Evolutionary conservation across 441 rosid genomes (phyloP).

Genomic region (Erodium moschatum): DNA sequence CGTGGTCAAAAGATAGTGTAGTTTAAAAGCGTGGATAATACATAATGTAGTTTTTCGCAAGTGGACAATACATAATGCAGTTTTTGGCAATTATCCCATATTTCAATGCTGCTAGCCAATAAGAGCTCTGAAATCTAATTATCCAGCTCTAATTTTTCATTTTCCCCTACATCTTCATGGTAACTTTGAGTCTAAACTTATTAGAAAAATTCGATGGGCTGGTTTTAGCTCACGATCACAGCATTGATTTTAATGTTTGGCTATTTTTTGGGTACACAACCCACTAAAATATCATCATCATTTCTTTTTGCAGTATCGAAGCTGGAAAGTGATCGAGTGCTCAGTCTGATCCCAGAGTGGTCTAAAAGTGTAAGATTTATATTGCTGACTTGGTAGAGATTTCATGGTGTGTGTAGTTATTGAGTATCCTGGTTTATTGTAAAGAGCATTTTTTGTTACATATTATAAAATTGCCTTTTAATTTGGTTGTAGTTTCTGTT

Average conservation of each 20-base stretch:
- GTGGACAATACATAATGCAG: too few species aligned
- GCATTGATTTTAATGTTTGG: not conserved
- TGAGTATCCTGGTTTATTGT: not conserved
- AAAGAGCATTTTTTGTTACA: not conserved
- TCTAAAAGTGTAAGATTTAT: conserved; percentile 57
- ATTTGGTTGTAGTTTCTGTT: not conserved
- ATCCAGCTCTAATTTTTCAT: not conserved
- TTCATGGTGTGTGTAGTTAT: conserved; percentile 7
- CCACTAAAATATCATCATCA: conserved; percentile 7
- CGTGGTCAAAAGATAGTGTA: too few species aligned
- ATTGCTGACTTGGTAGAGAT: not conserved
- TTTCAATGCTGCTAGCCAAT: conserved; percentile 8
- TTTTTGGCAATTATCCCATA: too few species aligned
- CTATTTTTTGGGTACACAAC: conserved; percentile 3
- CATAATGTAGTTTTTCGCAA: too few species aligned
- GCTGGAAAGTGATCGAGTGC: conserved; percentile 50
- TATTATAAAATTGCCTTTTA: not conserved
- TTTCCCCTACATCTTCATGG: not conserved
- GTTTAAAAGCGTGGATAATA: too few species aligned
- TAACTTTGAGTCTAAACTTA: not conserved
- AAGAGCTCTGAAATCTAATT: not conserved
- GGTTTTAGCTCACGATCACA: not conserved
- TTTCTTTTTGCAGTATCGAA: conserved; percentile 43
- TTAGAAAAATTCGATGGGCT: not conserved
- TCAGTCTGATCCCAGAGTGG: conserved; percentile 73